phyloP scores from a whole-genome alignment of 805 yeast species.

The Barnettozyma sucrosica region DNA sequence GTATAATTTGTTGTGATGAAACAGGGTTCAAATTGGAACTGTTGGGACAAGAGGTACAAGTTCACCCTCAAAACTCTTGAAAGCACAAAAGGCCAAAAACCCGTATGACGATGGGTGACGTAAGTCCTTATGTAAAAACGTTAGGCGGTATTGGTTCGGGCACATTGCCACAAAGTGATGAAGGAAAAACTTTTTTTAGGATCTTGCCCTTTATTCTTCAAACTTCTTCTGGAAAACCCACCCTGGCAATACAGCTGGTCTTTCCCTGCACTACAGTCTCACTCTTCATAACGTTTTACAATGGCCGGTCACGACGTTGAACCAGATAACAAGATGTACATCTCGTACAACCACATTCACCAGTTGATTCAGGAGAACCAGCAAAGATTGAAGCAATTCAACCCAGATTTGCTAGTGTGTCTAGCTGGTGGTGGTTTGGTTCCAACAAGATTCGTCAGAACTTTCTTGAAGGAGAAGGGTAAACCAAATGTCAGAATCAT shows the following conservation, averaged over 20 bases:
- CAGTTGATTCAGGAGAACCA: constrained; percentile 64
- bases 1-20: not conserved
- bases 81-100: no score
- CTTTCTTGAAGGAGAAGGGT: constrained; percentile 85
- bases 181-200: constrained; percentile 2
- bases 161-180: not conserved
- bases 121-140: not conserved
- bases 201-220: not conserved
- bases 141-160: no score
- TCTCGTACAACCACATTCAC: constrained; percentile 77
- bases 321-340: constrained; percentile 49
- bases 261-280: not conserved
- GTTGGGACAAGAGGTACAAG: no score
- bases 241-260: not conserved
- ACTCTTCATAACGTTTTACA: not conserved
- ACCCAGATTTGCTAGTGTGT: constrained; percentile 89
- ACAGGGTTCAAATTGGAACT: no score
- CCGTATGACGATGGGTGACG: no score
- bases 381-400: constrained; percentile 57
- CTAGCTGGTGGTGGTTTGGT: constrained; percentile 98
- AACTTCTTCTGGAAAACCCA: not conserved
- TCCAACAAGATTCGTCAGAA: constrained; percentile 93
- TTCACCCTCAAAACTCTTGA: no score
- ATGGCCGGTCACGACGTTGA: constrained; percentile 22
- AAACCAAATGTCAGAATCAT: constrained; percentile 86